Base-by-base conservation (phyloP, 176 grass and related monocot species). In the Secale cereale region DNA sequence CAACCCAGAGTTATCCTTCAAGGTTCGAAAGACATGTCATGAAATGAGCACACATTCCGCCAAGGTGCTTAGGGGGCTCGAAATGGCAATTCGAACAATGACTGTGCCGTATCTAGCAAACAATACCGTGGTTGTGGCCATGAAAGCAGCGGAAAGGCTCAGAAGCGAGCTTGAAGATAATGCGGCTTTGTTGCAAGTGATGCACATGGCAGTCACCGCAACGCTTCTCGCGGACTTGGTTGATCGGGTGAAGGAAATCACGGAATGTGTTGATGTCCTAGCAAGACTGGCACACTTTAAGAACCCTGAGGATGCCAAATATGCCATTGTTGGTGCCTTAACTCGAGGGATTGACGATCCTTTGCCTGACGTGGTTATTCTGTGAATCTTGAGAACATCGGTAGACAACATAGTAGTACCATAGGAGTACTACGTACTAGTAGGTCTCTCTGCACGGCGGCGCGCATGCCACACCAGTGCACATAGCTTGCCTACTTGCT, bases 141-240 rank as follows among this genome's bases (percentile, higher is more conserved):
- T 57, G 48, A 80, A 71, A 39, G 76, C 79, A 2, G 59, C 82
- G 0, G 81, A 33, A 25, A 33, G 77, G 23, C 70, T 98, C 20
- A 81, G 48, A 32, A 41, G 17, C 11, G 32, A 65, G 0, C 6
- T 93, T 2, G 69, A 76, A 8, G 54, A 92, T 48, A 89, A 86
- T 16, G 50, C 32, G 3, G 76, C 79, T 2, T 36, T 93, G 12
- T 16, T 78, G 43, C 85, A 93, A 8, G 83, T 85, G 62, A 82
- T 93, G 62, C 92, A 91, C 10, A 82, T 93, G 26, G 87, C 92
- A 2, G 88, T 90, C 23, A 85, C 90, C 0, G 86, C 92, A 4
- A 86, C 92, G 4, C 88, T 98, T 22, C 85, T 98, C 26, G 70
- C 87, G 8, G 92, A 98, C 25, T 46, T 94, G 79, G 92, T 98